phyloP scores from a whole-genome alignment of 176 grass and related monocot species.

The Ensete glaucum region DNA sequence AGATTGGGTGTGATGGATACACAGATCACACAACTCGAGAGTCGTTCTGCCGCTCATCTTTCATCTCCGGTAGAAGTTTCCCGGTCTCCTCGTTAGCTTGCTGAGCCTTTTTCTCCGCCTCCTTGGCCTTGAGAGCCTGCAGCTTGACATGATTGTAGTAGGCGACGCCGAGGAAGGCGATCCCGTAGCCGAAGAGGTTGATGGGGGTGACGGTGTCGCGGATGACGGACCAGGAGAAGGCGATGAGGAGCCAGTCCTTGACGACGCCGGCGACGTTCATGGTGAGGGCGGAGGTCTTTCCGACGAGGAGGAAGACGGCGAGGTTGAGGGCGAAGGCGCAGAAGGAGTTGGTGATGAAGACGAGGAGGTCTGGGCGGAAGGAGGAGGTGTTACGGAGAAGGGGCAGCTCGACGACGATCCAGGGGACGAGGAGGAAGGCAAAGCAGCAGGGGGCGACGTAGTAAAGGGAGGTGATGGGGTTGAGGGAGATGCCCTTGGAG shows the following conservation, averaged over 20 bases:
- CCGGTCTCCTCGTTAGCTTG: slow-evolving; percentile 63
- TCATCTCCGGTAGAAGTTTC: slow-evolving; percentile 51
- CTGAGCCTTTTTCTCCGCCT: slow-evolving; percentile 52
- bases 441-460: slow-evolving; percentile 89
- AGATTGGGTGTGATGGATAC: too few species aligned
- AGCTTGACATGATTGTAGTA: slow-evolving; percentile 94
- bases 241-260: slow-evolving; percentile 93
- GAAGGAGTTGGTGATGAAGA: slow-evolving; percentile 82
- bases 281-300: slow-evolving; percentile 91
- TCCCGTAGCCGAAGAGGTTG: slow-evolving; percentile 85
- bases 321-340: slow-evolving; percentile 95
- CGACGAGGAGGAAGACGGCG: slow-evolving; percentile 82
- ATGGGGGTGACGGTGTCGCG: slow-evolving; percentile 69
- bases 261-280: slow-evolving; percentile 95
- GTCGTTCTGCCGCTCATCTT: slow-evolving; percentile 12
- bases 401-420: slow-evolving; percentile 75
- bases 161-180: slow-evolving; percentile 73
- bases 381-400: slow-evolving; percentile 36
- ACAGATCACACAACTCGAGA: background rate
- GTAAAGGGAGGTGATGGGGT: slow-evolving; percentile 93
- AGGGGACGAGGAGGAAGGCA: slow-evolving; percentile 67
- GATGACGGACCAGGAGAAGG: slow-evolving; percentile 97
- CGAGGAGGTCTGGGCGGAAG: slow-evolving; percentile 70
- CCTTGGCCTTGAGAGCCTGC: slow-evolving; percentile 80
- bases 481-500: slow-evolving; percentile 87